Percentiles rank a stretch among this genome's conserved stretches.
Conservation (phyloP, 805 yeast species). For the Starmerella scarabaei region DNA sequence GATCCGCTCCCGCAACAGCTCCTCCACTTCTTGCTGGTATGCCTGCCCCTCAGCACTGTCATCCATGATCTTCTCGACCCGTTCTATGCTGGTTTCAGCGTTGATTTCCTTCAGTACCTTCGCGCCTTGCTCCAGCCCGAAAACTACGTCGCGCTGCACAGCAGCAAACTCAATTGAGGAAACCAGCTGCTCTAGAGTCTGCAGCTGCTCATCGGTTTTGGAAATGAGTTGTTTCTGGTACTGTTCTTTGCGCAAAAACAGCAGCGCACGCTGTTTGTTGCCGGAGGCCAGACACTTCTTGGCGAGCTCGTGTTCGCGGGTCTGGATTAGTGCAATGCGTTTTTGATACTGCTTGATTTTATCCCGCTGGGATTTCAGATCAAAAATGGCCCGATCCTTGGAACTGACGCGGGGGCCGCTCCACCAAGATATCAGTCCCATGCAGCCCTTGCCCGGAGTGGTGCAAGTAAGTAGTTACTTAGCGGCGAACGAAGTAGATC, state of each 20-base stretch:
- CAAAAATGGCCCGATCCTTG: constrained; percentile 76
- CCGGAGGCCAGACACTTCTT: constrained; percentile 39
- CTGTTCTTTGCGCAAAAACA: constrained; percentile 62
- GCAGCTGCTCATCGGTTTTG: constrained; percentile 65
- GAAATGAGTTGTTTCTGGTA: constrained; percentile 63
- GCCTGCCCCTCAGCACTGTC: constrained; percentile 69
- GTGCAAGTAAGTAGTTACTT: not conserved
- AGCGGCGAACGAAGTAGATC: not conserved
- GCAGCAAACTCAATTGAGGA: constrained; percentile 65
- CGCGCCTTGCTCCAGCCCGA: constrained; percentile 73
- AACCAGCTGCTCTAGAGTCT: constrained; percentile 61
- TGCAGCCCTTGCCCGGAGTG: constrained; percentile 6
- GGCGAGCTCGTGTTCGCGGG: constrained; percentile 51
- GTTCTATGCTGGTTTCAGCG: constrained; percentile 60
- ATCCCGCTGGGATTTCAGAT: constrained; percentile 80
- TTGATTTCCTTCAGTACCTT: constrained; percentile 62
- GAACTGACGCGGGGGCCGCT: constrained; percentile 44
- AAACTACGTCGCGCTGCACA: constrained; percentile 71
- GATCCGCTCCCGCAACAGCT: constrained; percentile 27
- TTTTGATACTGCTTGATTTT: constrained; percentile 60
- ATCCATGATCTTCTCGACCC: constrained; percentile 72
- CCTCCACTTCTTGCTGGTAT: constrained; percentile 47
- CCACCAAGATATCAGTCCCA: constrained; percentile 13
- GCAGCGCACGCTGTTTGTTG: constrained; percentile 47
- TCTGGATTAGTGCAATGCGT: constrained; percentile 44